Conservation (phyloP, 305 asterid species). For the Solanum aculeatissimum region DNA sequence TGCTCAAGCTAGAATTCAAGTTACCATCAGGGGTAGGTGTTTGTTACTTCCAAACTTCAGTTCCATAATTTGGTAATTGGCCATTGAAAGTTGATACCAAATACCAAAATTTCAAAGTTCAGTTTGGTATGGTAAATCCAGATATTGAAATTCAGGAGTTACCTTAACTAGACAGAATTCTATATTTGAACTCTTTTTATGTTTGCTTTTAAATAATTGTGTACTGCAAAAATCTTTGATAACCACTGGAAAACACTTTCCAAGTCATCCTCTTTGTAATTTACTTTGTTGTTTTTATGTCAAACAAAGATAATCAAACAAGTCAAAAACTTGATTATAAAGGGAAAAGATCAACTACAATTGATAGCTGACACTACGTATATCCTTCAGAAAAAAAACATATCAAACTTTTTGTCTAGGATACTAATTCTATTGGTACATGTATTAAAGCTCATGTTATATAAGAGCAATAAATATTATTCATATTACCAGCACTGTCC, state of each 20-base stretch:
- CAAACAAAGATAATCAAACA: background rate
- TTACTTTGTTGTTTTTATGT: background rate
- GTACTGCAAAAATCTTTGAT: background rate
- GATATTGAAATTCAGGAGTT: background rate
- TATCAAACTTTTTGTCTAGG: background rate
- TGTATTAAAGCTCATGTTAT: background rate
- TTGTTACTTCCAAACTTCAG: background rate
- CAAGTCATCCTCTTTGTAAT: background rate
- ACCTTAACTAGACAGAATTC: background rate
- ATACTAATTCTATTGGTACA: background rate
- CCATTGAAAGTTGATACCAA: background rate
- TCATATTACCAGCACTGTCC: background rate
- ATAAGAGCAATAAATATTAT: background rate
- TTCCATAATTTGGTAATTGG: background rate
- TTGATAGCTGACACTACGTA: background rate
- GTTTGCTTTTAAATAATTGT: background rate
- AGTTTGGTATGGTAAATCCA: background rate
- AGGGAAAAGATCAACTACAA: background rate
- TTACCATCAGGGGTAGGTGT: background rate
- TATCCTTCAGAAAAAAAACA: background rate
- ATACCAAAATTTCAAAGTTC: background rate
- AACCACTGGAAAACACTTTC: background rate
- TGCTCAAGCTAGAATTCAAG: background rate
- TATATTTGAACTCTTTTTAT: background rate
- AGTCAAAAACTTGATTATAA: background rate